Evolutionary conservation across 331 rosid species (phyloP), one percentile per base, ranked within the genome.

Genomic region (Quercus lobata): DNA sequence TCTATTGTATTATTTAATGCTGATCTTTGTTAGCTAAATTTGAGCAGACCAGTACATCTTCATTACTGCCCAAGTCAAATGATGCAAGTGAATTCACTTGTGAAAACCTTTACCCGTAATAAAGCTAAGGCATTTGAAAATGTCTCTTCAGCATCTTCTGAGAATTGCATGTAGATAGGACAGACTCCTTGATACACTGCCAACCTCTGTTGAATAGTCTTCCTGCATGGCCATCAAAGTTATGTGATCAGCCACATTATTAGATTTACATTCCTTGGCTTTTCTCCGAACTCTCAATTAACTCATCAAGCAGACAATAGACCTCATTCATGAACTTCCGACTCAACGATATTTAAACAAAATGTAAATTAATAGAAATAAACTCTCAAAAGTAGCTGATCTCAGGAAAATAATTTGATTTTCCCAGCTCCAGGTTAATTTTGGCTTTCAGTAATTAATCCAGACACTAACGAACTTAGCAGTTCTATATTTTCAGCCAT

Each of bases 131-230:
- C 99, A 75, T 77, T 83, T 3, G 80, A 75, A 75, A 95, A 95
- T 65, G 94, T 95, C 83, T 87, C 91, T 84, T 95, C 99, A n/a
- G 99, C 86, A 81, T 95, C 97, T 6, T 90, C 92, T 18, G 91
- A 88, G 84, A 95, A 95, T 72, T 91, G 89, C 97, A 90, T 89
- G 92, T 86, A 86, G 72, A 95, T 81, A 15, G 99, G 98, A 76
- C 98, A 93, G 22, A 90, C 96, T 41, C 99, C 99, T 84, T 95
- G 96, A 85, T 95, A 95, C 83, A 89, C 83, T 82, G 98, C 94
- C 89, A 95, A 69, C 78, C 97, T 87, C 76, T 89, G 98, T 56
- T 89, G 98, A 78, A 86, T 86, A 78, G 92, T 84, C 88, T 95
- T 90, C 74, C 99, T 93, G 92, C 86, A 80, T 21, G 75, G 49